Percentiles rank a stretch among this genome's conserved stretches.
Evolutionary conservation across 148 eudicot species (phyloP).

Genomic region (Rheum nobile): DNA sequence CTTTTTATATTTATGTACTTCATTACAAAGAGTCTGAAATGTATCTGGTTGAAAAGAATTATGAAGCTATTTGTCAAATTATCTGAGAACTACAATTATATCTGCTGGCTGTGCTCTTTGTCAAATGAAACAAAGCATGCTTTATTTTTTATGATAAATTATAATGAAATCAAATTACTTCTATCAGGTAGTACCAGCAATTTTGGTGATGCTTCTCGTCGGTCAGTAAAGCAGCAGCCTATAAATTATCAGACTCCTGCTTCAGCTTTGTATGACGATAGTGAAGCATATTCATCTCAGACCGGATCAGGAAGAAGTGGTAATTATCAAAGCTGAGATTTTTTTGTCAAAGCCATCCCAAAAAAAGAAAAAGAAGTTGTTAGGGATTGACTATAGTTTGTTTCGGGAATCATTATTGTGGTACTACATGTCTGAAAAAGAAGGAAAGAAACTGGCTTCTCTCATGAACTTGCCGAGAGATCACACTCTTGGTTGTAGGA

Average conservation of each 20-base stretch:
- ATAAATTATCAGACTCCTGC: constrained; percentile 68
- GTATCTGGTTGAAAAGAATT: background rate
- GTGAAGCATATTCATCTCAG: constrained; percentile 31
- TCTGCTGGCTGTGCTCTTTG: background rate
- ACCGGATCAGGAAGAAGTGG: constrained; percentile 33
- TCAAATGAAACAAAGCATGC: background rate
- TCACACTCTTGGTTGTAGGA: background rate
- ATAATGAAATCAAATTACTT: background rate
- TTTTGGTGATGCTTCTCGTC: constrained; percentile 23
- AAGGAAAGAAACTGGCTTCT: background rate
- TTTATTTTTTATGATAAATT: background rate
- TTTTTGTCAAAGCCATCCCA: background rate
- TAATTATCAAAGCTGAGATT: constrained; percentile 6
- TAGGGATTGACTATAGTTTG: background rate
- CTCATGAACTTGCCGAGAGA: background rate
- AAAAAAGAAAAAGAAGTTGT: background rate
- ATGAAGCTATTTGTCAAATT: background rate
- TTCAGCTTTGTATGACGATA: constrained; percentile 59
- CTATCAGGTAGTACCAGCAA: constrained; percentile 24
- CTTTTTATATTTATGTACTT: background rate
- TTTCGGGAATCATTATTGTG: background rate
- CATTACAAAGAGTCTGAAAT: background rate
- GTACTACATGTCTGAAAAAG: background rate
- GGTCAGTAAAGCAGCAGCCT: constrained; percentile 32
- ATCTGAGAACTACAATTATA: background rate